These are phyloP conservation scores for Spiraea crenata DNA, from an alignment of 331 rosid genomes.

Conservation along the genomic window DNA sequence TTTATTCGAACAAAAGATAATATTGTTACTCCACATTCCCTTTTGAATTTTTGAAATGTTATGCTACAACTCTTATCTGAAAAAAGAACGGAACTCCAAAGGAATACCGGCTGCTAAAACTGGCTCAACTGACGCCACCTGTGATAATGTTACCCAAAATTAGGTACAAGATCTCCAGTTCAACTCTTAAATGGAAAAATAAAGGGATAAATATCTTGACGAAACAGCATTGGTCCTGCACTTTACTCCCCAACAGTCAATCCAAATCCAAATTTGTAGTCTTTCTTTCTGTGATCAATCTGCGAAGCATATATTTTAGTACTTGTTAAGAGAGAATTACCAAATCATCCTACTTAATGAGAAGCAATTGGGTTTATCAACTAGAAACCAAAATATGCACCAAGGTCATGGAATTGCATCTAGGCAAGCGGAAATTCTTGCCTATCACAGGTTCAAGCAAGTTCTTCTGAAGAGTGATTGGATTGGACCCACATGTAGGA, in stretches of 20 bases:
- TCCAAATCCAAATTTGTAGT: slow-evolving; percentile 98
- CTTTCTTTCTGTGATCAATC: slow-evolving; percentile 92
- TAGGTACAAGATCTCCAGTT: neutral
- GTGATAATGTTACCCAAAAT: neutral
- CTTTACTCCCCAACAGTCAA: slow-evolving; percentile 85
- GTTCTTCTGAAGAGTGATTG: too few relatives aligned
- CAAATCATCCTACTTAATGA: neutral
- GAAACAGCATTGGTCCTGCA: slow-evolving; percentile 5
- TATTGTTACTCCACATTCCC: neutral
- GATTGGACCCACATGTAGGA: too few relatives aligned
- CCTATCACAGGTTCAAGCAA: too few relatives aligned
- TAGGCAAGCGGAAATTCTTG: too few relatives aligned
- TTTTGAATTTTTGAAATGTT: slow-evolving; percentile 11
- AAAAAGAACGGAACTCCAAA: neutral
- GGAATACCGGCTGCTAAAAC: slow-evolving; percentile 1
- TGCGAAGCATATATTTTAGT: slow-evolving; percentile 38
- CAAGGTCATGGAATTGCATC: neutral
- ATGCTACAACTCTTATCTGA: slow-evolving; percentile 14
- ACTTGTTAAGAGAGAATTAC: slow-evolving; percentile 22
- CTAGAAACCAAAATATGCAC: neutral
- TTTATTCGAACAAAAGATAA: neutral
- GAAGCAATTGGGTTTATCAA: neutral
- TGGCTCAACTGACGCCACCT: slow-evolving; percentile 6
- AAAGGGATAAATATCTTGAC: slow-evolving; percentile 10
- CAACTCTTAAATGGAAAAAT: slow-evolving; percentile 17